Percentiles rank a stretch among this genome's conserved stretches.
Evolutionary conservation across 805 yeast genomes (phyloP).

Genomic region (Monosporozyma yasuniensis): DNA sequence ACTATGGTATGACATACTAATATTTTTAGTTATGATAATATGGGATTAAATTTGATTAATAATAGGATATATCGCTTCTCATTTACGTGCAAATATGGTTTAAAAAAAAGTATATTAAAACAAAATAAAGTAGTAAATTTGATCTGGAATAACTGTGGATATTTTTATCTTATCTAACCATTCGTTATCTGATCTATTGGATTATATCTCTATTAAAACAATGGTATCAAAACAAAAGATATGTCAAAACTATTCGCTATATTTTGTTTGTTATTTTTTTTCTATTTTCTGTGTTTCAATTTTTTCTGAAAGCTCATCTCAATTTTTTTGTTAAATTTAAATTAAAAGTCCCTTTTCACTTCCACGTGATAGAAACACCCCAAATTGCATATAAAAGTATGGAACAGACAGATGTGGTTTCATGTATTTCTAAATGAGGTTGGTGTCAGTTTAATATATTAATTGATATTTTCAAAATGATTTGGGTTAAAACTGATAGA

Average conservation of each 20-base stretch:
- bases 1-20: background rate
- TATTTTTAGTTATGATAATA: background rate
- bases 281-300: background rate
- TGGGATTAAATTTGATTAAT: background rate
- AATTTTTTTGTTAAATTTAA: background rate
- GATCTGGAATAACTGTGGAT: background rate
- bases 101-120: background rate
- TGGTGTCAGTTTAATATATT: too few species aligned
- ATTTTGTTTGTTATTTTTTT: background rate
- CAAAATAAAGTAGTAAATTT: background rate
- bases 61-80: background rate
- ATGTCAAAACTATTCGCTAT: too few species aligned
- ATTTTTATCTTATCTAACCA: background rate
- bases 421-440: too few species aligned
- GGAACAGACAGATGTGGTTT: too few species aligned
- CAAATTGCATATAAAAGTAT: too few species aligned
- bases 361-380: background rate
- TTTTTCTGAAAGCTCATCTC: background rate
- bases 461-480: too few species aligned
- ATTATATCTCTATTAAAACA: background rate
- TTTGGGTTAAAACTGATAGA: too few species aligned
- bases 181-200: background rate
- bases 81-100: background rate
- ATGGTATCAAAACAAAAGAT: background rate
- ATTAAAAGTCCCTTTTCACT: background rate